Evolutionary conservation across 148 eudicot species (phyloP).

Genomic region (Vaccinium myrtillus): DNA sequence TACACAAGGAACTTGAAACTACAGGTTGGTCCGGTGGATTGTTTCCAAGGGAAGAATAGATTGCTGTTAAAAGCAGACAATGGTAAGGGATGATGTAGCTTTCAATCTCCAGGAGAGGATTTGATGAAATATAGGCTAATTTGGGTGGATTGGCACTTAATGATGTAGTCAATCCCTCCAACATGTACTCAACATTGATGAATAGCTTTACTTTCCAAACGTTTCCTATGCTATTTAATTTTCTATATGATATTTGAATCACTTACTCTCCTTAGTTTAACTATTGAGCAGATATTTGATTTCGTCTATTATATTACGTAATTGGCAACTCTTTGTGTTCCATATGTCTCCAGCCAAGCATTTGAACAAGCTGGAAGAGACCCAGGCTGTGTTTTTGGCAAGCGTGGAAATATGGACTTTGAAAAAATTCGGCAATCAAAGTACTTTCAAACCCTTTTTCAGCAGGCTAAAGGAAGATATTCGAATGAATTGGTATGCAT

Average conservation of each 20-base stretch:
- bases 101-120: background rate
- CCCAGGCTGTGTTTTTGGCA: constrained; percentile 55
- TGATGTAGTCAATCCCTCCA: background rate
- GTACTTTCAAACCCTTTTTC: constrained; percentile 49
- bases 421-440: constrained; percentile 78
- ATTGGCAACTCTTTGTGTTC: background rate
- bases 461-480: constrained; percentile 40
- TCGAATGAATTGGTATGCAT: constrained; percentile 40
- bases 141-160: constrained; percentile 2
- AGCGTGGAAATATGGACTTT: constrained; percentile 43
- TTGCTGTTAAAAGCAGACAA: background rate
- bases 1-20: background rate
- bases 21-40: background rate
- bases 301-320: background rate
- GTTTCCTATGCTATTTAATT: background rate
- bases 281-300: background rate
- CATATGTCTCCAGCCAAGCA: constrained; percentile 63
- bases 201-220: background rate
- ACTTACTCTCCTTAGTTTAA: background rate
- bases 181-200: background rate
- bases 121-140: background rate
- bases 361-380: constrained; percentile 80
- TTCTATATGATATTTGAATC: background rate
- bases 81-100: background rate
- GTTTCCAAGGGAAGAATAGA: background rate